Evolutionary conservation across 352 stramenopile species (phyloP).

Genomic region (Phytophthora fragariae): DNA sequence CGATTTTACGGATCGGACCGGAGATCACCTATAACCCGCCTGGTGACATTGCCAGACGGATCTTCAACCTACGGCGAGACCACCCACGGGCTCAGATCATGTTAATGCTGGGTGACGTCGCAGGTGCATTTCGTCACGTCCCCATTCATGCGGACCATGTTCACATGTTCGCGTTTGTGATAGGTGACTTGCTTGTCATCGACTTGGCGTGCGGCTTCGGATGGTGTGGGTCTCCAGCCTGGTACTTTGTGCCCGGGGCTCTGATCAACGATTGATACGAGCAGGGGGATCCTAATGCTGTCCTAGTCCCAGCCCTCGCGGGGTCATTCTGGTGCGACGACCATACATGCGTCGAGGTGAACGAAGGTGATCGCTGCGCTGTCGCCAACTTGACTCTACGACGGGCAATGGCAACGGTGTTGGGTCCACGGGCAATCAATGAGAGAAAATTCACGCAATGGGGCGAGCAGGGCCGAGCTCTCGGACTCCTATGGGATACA

Average conservation of each 20-base stretch:
- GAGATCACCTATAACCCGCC: conserved; percentile 16
- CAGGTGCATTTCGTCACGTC: not conserved
- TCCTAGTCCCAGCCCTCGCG: too few species aligned
- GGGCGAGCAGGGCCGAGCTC: too few species aligned
- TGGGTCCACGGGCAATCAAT: not conserved
- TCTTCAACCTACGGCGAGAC: not conserved
- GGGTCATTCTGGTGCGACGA: too few species aligned
- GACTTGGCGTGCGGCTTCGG: conserved; percentile 3
- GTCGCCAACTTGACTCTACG: not conserved
- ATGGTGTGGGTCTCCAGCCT: not conserved
- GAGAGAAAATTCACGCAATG: not conserved
- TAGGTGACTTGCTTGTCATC: not conserved
- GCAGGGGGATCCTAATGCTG: too few species aligned
- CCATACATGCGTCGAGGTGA: too few species aligned
- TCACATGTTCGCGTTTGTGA: conserved; percentile 9
- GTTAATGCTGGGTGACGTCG: not conserved
- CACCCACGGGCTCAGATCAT: not conserved
- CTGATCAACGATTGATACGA: too few species aligned
- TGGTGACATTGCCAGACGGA: not conserved
- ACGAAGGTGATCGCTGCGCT: too few species aligned
- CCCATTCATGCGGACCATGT: not conserved
- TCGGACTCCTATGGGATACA: too few species aligned
- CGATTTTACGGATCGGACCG: conserved; percentile 11
- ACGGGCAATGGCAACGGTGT: not conserved
- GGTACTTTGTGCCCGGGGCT: too few species aligned